Base-by-base conservation (phyloP, 202 grass and related monocot species). In the Schoenoplectus triqueter region DNA sequence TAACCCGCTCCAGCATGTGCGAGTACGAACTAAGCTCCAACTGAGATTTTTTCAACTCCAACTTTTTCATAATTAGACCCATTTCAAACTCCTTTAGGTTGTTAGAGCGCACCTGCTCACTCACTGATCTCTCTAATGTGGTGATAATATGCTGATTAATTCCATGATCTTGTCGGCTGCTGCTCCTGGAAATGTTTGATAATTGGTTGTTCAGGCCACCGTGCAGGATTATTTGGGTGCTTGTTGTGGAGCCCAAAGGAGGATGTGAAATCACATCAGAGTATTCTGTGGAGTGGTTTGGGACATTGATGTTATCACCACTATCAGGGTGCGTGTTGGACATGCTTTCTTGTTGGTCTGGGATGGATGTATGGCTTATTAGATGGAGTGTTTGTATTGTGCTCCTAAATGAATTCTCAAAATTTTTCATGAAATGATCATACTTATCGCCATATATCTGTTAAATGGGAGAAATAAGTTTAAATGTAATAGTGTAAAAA, bases 1-100 rank as follows among this genome's bases (percentile, higher is more conserved):
- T 92, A 49, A 91, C 82, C 79, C 89, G 93, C 64, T 98, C 87
- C 85, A 98, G 49, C 85, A 87, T 55, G 60, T 95, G 80, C 66
- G 88, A 82, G 9, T 94, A 64, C 0, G 93, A 95, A 86, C 84
- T 87, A 74, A 95, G 83, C 84, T 48, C 69, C 80, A 98, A 80
- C 57, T 95, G 87, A 85, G 93, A 92, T 74, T 72, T 69, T 83
- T 87, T 94, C 18, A 98, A 60, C 66, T 87, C 87, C 69, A 98
- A 71, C 49, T 89, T 92, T 81, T 90, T 87, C 88, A 95, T 83
- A 56, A 65, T 82, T 80, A 98, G 80, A 66, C 85, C 88, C 82
- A 98, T 87, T 85, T 95, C 95, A 87, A 95, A 52, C 85, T 89
- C 86, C 80, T 95, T 98, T 87, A 98, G 91, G 77, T 98, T 88